These are phyloP conservation scores for Wallacemonas rigidus DNA, from an alignment of 208 protist genomes.

Conservation along the genomic window DNA sequence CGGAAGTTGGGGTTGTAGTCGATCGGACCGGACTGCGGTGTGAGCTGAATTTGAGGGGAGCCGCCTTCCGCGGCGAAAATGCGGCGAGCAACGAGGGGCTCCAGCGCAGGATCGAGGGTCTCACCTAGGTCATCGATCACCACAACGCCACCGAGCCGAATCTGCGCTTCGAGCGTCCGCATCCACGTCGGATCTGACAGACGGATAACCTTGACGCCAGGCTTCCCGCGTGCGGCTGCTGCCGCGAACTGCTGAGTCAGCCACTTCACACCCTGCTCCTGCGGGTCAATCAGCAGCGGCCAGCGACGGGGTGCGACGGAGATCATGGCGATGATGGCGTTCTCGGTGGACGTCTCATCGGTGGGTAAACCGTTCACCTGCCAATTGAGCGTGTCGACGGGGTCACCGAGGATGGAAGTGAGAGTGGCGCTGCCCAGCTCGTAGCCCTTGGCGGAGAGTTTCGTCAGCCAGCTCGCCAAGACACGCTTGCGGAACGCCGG, in stretches of 20 bases:
- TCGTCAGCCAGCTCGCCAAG: conserved; percentile 72
- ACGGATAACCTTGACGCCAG: conserved; percentile 81
- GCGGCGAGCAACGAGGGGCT: conserved; percentile 91
- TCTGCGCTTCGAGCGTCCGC: conserved; percentile 90
- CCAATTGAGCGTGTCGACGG: conserved; percentile 96
- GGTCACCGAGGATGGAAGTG: conserved; percentile 88
- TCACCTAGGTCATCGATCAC: conserved; percentile 96
- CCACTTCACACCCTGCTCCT: conserved; percentile 96
- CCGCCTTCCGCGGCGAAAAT: conserved; percentile 83
- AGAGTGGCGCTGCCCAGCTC: conserved; percentile 68
- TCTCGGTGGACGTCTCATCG: conserved; percentile 96
- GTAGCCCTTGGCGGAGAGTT: conserved; percentile 53
- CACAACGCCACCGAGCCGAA: conserved; percentile 91
- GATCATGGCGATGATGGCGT: conserved; percentile 93
- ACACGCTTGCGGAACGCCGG: conserved; percentile 90
- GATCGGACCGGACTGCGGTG: conserved; percentile 85
- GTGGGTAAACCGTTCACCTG: conserved; percentile 95
- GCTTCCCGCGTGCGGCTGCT: conserved; percentile 25
- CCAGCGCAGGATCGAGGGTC: conserved; percentile 94
- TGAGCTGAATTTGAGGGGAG: conserved; percentile 82
- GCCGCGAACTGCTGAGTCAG: conserved; percentile 81
- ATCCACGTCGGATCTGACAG: conserved; percentile 92
- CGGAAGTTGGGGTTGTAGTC: conserved; percentile 93
- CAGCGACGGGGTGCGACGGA: conserved; percentile 84
- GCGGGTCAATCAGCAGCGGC: conserved; percentile 96